Evolutionary conservation across 2,329 filamentous ascomycete genomes (phyloP), one percentile per base, ranked within the genome.

Genomic region (Thermothelomyces thermophilus): DNA sequence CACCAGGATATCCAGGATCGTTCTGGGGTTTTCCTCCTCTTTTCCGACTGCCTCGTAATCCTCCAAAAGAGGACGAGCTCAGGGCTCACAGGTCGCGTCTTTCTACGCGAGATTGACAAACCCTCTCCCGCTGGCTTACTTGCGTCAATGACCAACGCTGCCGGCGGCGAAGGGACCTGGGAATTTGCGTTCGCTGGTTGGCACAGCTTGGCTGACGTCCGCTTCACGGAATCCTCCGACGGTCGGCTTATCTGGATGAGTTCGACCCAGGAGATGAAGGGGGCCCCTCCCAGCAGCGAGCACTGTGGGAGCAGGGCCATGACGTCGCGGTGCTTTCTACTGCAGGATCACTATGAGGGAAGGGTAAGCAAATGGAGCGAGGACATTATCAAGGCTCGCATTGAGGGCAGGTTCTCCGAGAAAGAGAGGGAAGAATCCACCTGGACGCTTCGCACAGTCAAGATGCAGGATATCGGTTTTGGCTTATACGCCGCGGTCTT

Each of bases 71-170:
- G 80, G 24, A 71, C 74, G 3, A 76, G 77, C 8, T 77, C 76
- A 47, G 79, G 76, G 28, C 73, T 82, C 41, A 86, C 83, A 7
- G 88, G 88, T 5, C 83, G 88, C 34, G 86, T 88, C 50, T 70
- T 97, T 46, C 69, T 94, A 48, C 83, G 90, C 3, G 90, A 96
- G 61, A 76, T 96, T 31, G 90, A 96, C 62, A 90, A 87, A 61
- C 86, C 85, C 19, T 85, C 82, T 2, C 75, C 81, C 1, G 79
- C 82, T 34, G 76, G 76, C 3, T 70, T 84, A 51, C 73, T 84
- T 52, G 77, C 77, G 22, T 80, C 79, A 9, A 80, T 83, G 73
- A 83, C 79, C 10, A 82, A 82, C 52, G 76, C 76, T 20, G 80
- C 75, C 24, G 80, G 75, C 28, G 82, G 81, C 0, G 73, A 75